These are phyloP conservation scores for Lentinula sp. DNA, from an alignment of 768 basidiomycete genomes.

Conservation along the genomic window DNA sequence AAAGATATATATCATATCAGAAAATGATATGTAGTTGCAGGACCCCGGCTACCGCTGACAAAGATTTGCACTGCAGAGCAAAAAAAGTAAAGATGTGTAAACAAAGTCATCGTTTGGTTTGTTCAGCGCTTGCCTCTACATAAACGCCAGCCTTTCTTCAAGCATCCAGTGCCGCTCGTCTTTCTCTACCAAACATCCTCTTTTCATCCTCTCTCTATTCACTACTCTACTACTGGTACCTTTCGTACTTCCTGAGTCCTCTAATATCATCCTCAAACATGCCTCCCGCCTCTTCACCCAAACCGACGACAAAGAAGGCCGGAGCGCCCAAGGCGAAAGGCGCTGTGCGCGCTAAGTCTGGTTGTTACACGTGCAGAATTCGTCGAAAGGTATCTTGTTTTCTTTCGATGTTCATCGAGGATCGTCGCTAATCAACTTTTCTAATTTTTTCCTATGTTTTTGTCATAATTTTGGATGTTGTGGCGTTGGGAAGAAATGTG, in stretches of 20 bases:
- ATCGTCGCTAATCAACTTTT: conserved; percentile 11
- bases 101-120: not conserved
- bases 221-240: conserved; percentile 6
- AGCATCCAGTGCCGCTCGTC: conserved; percentile 4
- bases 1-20: too few relatives aligned
- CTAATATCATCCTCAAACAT: conserved; percentile 16
- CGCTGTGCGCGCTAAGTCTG: conserved; percentile 79
- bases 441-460: conserved; percentile 8
- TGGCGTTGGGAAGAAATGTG: conserved; percentile 61
- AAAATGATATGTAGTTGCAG: not conserved
- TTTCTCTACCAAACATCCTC: conserved; percentile 17
- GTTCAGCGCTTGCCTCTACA: not conserved
- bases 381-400: conserved; percentile 62
- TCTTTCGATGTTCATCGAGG: conserved; percentile 1
- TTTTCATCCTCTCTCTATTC: conserved; percentile 4
- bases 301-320: conserved; percentile 32
- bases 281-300: conserved; percentile 36
- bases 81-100: not conserved
- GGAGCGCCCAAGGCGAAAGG: conserved; percentile 73
- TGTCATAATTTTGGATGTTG: conserved; percentile 11
- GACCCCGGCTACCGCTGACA: not conserved
- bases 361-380: conserved; percentile 85
- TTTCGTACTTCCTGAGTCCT: conserved; percentile 14
- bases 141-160: not conserved
- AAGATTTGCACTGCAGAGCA: not conserved